Evolutionary conservation across 2,329 filamentous ascomycete species (phyloP), one percentile per base, ranked within the genome.

Genomic region (Camillea tinctor): DNA sequence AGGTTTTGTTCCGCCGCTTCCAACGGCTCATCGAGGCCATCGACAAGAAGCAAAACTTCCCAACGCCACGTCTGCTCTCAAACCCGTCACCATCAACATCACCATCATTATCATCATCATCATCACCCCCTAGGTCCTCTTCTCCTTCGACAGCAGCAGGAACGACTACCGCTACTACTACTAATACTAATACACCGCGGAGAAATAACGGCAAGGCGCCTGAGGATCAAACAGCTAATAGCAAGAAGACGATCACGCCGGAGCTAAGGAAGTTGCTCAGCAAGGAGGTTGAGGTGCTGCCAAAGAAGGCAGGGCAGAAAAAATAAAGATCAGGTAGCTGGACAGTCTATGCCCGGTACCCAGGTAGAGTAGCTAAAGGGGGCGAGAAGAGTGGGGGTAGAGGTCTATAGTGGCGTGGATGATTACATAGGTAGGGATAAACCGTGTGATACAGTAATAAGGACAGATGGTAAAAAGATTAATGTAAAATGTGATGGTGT

Each of bases 31-130:
- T 99, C 11, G 92, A 98, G 71, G 90, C 92, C 0, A 89, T 97
- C 40, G 96, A 99, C 75, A 94, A 95, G 78, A 96, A 95, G 75
- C 83, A 89, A 55, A 93, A 91, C 70, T 96, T 97, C 68, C 93
- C 93, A 0, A 78, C 80, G 0, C 86, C 83, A 59, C 72, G 77
- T 70, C 51, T 64, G 57, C 56, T 56, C 64, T 54, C 64, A 58
- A 56, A 58, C 57, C 53, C 67, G 52, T 26, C 60, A 51, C 19
- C 64, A 17, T 48, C n/a, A n/a, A n/a, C n/a, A n/a, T n/a, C n/a
- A n/a, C 53, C 67, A 52, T 26, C 60, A 51, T n/a, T 64, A 17
- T 48, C 67, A 52, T 26, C 60, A 51, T n/a, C 64, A 17, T 48
- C 65, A 4, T 54, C 60, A n/a, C 55, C 69, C 17, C 36, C 68